Conservation (phyloP, 164 flowering plant species). For the Berberis thunbergii region DNA sequence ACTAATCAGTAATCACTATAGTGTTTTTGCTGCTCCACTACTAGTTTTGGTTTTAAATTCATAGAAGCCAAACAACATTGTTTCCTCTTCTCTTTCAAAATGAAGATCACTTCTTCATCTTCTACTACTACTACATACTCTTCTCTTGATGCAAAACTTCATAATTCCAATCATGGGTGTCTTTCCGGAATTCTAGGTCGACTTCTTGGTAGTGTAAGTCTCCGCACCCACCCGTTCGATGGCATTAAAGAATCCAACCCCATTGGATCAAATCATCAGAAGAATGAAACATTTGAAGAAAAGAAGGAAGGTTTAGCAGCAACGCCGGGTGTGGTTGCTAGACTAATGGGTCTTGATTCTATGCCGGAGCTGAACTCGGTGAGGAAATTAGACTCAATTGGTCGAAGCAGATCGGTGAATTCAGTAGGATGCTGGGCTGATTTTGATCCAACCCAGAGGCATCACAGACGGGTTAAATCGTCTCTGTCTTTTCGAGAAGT, state of each 20-base stretch:
- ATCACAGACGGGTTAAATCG: slow-evolving; percentile 39
- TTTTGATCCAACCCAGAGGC: slow-evolving; percentile 13
- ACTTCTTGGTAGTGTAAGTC: slow-evolving; percentile 29
- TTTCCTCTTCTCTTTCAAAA: no score
- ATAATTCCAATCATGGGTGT: slow-evolving; percentile 21
- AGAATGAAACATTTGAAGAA: background rate
- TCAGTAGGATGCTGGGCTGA: slow-evolving; percentile 36
- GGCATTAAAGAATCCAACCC: slow-evolving; percentile 10
- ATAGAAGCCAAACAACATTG: no score
- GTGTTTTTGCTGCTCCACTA: no score
- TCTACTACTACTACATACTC: background rate
- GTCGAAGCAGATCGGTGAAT: slow-evolving; percentile 56
- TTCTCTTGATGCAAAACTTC: slow-evolving; percentile 1
- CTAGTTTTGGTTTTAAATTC: no score
- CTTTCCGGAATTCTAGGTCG: slow-evolving; percentile 31
- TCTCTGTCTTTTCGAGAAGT: slow-evolving; percentile 59
- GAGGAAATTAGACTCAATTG: slow-evolving; percentile 12
- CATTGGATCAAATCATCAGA: background rate
- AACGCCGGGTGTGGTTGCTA: slow-evolving; percentile 46
- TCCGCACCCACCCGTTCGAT: slow-evolving; percentile 41
- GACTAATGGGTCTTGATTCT: slow-evolving; percentile 59
- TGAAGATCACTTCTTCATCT: no score
- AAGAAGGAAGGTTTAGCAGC: slow-evolving; percentile 2
- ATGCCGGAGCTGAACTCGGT: slow-evolving; percentile 24
- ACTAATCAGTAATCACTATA: no score